A percentile compares a stretch with the other conserved stretches of the same genome.
Conservation (phyloP, 2,329 filamentous ascomycete species). For the Epichloe scottii region DNA sequence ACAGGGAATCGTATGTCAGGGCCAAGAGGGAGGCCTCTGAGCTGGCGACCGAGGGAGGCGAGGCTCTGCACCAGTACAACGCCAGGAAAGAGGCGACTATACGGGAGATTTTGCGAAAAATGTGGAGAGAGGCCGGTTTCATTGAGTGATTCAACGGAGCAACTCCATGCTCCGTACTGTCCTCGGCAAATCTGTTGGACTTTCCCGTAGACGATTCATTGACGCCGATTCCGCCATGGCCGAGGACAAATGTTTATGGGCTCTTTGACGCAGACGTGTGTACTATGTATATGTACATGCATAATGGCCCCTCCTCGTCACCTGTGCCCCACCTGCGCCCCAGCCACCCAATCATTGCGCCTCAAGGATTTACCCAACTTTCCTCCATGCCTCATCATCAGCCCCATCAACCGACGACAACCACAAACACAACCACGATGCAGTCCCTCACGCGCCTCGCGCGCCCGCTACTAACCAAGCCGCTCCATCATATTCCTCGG, state of each 20-base stretch:
- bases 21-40: slow-evolving; percentile 1
- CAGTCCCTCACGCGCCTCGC: slow-evolving; percentile 18
- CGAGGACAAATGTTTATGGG: too few species aligned
- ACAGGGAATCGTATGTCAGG: slow-evolving; percentile 26
- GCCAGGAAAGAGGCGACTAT: slow-evolving; percentile 26
- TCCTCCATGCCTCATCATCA: background rate
- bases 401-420: background rate
- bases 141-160: too few species aligned
- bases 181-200: too few species aligned
- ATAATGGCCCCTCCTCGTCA: too few species aligned
- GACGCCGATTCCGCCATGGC: too few species aligned
- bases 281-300: too few species aligned
- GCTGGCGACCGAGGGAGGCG: slow-evolving; percentile 13
- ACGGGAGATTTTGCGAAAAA: slow-evolving; percentile 20
- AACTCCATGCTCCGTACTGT: too few species aligned
- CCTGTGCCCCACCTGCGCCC: too few species aligned
- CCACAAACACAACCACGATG: slow-evolving; percentile 7
- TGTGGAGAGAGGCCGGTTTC: slow-evolving; percentile 5
- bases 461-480: slow-evolving; percentile 15
- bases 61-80: slow-evolving; percentile 26
- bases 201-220: too few species aligned
- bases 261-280: too few species aligned
- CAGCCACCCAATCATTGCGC: background rate
- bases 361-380: background rate
- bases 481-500: slow-evolving; percentile 14